Conservation (phyloP, 129 eudicot genomes). For the Tanacetum coccineum region DNA sequence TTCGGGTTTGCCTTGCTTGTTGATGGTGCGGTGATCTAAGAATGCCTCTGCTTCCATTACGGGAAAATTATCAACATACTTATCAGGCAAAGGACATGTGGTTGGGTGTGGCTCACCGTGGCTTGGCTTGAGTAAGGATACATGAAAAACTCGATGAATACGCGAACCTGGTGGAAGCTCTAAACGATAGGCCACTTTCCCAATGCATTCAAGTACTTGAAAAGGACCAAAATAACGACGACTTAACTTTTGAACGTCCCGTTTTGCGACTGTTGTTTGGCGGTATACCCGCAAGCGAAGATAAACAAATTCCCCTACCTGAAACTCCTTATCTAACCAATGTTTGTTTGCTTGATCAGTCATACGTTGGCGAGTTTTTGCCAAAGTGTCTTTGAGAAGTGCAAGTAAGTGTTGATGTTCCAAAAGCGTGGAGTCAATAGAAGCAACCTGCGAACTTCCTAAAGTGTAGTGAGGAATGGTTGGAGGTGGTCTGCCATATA, state of each 20-base stretch:
- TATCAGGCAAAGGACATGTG: too few species aligned
- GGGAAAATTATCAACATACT: too few species aligned
- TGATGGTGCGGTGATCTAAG: too few species aligned
- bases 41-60: too few species aligned
- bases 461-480: neutral
- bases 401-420: neutral
- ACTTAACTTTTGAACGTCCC: neutral
- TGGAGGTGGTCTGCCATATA: neutral
- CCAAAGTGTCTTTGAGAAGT: neutral
- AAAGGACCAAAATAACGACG: neutral
- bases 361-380: neutral
- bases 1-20: neutral
- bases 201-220: neutral
- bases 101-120: too few species aligned
- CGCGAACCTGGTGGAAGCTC: neutral
- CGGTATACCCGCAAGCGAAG: neutral
- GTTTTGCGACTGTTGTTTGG: neutral
- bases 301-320: neutral
- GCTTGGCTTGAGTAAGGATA: neutral
- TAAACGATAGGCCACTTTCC: neutral
- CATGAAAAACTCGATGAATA: neutral
- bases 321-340: neutral
- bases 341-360: neutral
- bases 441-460: neutral
- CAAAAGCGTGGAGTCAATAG: neutral